Evolutionary conservation across 768 basidiomycete genomes (phyloP).

Genomic region (Rubroboletus satanas): DNA sequence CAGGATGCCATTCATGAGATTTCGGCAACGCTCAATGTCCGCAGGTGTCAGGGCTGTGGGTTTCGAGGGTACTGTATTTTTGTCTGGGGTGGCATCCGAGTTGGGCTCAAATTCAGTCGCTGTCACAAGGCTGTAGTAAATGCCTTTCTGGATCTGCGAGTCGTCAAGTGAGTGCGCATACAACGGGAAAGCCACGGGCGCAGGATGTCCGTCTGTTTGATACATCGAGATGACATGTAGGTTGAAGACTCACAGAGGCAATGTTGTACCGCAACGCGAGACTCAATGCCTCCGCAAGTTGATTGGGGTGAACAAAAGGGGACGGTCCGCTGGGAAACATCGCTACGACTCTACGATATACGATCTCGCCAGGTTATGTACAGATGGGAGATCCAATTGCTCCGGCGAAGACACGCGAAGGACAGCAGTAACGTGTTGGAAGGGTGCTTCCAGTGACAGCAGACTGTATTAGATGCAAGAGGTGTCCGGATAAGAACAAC

Average conservation of each 20-base stretch:
- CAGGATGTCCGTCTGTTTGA: neutral
- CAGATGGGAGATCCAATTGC: conserved; percentile 53
- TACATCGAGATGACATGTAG: neutral
- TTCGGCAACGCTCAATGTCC: conserved; percentile 39
- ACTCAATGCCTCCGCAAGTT: conserved; percentile 50
- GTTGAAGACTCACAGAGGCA: conserved; percentile 40
- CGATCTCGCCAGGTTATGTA: conserved; percentile 45
- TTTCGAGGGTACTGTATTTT: neutral
- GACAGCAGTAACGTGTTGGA: no score
- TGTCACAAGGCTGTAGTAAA: conserved; percentile 63
- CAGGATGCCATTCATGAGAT: conserved; percentile 54
- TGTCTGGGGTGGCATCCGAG: conserved; percentile 16
- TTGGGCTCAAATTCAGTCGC: conserved; percentile 53
- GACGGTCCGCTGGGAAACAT: conserved; percentile 50
- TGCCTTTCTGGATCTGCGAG: conserved; percentile 53
- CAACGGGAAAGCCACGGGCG: neutral
- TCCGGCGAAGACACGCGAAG: no score
- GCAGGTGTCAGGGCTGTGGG: conserved; percentile 28
- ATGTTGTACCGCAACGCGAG: conserved; percentile 49
- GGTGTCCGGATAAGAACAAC: no score
- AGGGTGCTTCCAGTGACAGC: no score
- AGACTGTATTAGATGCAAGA: no score
- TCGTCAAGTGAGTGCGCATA: neutral
- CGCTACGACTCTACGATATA: conserved; percentile 38
- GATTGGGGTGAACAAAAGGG: conserved; percentile 40